These are phyloP conservation scores for Phytophthora tentaculata DNA, from an alignment of 352 stramenopile species.

Conservation along the genomic window DNA sequence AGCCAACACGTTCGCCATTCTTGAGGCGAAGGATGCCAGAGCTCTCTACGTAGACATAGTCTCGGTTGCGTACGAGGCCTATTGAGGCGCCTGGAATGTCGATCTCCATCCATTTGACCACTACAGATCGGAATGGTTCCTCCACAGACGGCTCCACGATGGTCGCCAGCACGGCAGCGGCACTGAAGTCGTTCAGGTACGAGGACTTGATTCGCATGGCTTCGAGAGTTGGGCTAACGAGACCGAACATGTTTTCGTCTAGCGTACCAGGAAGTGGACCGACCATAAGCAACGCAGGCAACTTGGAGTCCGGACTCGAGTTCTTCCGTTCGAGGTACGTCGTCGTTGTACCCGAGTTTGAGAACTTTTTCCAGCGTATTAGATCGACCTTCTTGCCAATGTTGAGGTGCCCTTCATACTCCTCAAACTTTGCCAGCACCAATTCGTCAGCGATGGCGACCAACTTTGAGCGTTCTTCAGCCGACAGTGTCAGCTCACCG, in stretches of 20 bases:
- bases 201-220: slow-evolving; percentile 28
- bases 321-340: slow-evolving; percentile 20
- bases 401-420: slow-evolving; percentile 21
- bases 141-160: slow-evolving; percentile 42
- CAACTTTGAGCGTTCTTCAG: slow-evolving; percentile 9
- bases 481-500: slow-evolving; percentile 1
- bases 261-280: slow-evolving; percentile 32
- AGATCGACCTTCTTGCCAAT: slow-evolving; percentile 13
- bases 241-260: slow-evolving; percentile 45
- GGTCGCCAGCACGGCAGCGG: slow-evolving; percentile 46
- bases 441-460: slow-evolving; percentile 11
- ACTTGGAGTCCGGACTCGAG: slow-evolving; percentile 15
- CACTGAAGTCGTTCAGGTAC: slow-evolving; percentile 24
- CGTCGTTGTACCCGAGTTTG: slow-evolving; percentile 14
- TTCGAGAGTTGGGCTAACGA: slow-evolving; percentile 32
- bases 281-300: slow-evolving; percentile 29
- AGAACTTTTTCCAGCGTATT: slow-evolving; percentile 17
- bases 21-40: slow-evolving; percentile 11
- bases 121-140: slow-evolving; percentile 42
- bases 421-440: slow-evolving; percentile 17
- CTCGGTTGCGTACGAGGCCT: slow-evolving; percentile 25
- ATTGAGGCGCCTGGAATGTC: slow-evolving; percentile 8
- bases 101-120: slow-evolving; percentile 40
- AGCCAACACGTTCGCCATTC: slow-evolving; percentile 24
- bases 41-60: slow-evolving; percentile 27